Percentiles rank a stretch among this genome's conserved stretches.
These are phyloP conservation scores for Pyrrhoderma noxium DNA, from an alignment of 1,284 basidiomycete species.

Conservation along the genomic window DNA sequence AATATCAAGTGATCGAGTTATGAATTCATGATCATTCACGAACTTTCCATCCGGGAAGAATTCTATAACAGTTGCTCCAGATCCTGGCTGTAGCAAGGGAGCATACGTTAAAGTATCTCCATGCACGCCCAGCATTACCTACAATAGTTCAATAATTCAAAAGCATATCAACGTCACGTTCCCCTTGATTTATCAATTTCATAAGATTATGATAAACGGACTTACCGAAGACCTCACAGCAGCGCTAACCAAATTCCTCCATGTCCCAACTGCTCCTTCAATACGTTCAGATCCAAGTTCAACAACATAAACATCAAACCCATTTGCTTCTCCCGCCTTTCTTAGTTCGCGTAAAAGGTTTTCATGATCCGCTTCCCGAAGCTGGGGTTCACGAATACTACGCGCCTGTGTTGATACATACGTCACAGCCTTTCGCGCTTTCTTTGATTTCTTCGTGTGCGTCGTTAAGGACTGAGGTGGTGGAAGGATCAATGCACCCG, in stretches of 20 bases:
- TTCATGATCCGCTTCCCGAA: conserved; percentile 45
- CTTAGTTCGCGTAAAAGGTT: conserved; percentile 43
- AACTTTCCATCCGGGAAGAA: conserved; percentile 73
- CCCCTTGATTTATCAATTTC: neutral
- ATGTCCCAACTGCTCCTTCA: conserved; percentile 24
- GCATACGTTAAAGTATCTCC: conserved; percentile 67
- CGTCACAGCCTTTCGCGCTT: conserved; percentile 49
- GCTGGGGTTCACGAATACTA: conserved; percentile 35
- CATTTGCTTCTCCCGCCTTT: conserved; percentile 47
- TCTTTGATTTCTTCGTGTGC: conserved; percentile 17
- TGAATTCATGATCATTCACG: conserved; percentile 58
- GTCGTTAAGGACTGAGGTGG: neutral
- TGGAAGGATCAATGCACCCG: neutral
- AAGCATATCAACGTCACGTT: conserved; percentile 9
- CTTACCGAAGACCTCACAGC: conserved; percentile 68
- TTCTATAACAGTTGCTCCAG: conserved; percentile 43
- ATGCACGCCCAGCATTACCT: conserved; percentile 70
- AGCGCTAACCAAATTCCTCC: conserved; percentile 50
- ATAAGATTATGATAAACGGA: conserved; percentile 16
- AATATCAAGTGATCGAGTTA: conserved; percentile 59
- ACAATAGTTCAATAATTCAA: neutral
- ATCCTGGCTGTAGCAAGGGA: conserved; percentile 49
- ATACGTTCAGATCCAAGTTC: conserved; percentile 36
- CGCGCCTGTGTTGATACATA: conserved; percentile 63
- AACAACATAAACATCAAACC: conserved; percentile 66